Base-by-base conservation (phyloP, 495 filamentous ascomycete species). In the Penicillium soppii region DNA sequence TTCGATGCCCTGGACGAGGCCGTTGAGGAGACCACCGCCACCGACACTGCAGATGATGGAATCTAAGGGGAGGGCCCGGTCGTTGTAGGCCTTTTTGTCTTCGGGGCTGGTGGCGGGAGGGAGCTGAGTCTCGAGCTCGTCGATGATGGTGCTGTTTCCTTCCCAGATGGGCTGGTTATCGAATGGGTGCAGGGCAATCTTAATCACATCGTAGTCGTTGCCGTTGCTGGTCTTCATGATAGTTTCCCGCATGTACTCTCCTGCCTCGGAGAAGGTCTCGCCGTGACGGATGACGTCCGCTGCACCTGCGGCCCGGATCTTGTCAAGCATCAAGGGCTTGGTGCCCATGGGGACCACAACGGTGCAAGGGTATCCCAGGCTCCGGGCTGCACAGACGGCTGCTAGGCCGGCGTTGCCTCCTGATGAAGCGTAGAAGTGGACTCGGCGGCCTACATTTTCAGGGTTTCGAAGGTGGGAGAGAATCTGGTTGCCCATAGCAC, bases 351-450 rank as follows among this genome's bases (percentile, higher is more conserved):
- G 89, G 1, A 96, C 85, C 13, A 92, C 89, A 51, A 98, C 87
- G 17, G 91, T 96, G 57, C 83, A 85, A 0, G 84, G 82, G 49
- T 82, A 81, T n/a, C 74, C 66, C n/a, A 96, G 78, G 9, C 78
- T 69, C 10, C 63, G 70, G 12, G 91, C 88, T 12, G 92, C 90
- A 17, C 84, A 87, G 6, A 90, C 90, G 62, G 90, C 92, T 59
- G 92, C 94, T 3, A 98, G 83, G 4, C 94, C 92, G 10, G 92
- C 92, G 66, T 97, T 97, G 50, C 92, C 92, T 53, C 89, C 94
- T 23, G 82, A 87, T 41, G 85, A 90, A 69, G 82, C 89, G 76
- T 89, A 96, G 82, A 97, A 95, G 68, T 92, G 90, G 5, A 84
- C 70, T 17, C 64, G 54, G 16, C 61, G 57, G 46, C 63, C 65